Evolutionary conservation across 2,329 filamentous ascomycete genomes (phyloP), one percentile per base, ranked within the genome.

Genomic region (Venturia nashicola): DNA sequence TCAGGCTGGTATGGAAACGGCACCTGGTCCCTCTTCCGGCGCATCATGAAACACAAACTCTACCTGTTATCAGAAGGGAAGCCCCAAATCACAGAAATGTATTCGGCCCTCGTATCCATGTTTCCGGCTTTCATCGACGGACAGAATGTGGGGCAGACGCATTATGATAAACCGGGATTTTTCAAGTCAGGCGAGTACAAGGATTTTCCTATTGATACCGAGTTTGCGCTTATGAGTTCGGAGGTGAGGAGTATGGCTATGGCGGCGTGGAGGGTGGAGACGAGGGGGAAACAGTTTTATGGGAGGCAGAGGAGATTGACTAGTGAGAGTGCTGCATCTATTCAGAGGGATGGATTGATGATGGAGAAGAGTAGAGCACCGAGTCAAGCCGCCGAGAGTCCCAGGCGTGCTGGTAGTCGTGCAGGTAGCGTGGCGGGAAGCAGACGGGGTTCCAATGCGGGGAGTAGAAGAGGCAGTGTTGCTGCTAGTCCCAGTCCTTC

Each of bases 71-170:
- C 63, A 39, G 59, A 61, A 39, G 63, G 63, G 1, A 62, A 65
- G 40, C 16, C 16, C 16, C 63, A 46, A 23, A 70, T 74, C 36
- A 65, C 73, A 39, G 61, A 67, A 20, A 63, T 72, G 42, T 75
- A 74, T 64, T 64, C 70, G 16, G 71, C 72, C n/a, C 65, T 74
- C 40, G 48, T 70, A 20, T 57, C 67, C 1, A 74, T 72, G 72
- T 64, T 64, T n/a, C 72, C 73, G 3, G 71, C 73, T 40, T 43
- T 69, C 6, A 74, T 72, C 69, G 70, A 73, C 44, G 72, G 73
- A 64, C 65, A 70, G 60, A 69, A 71, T 12, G 66, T 75, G 16
- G 70, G 70, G 34, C 67, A 65, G 9, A 69, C 67, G 14, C 73
- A 74, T 59, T 67, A 66, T 60, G 66, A 66, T n/a, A 72, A 74